Conservation (phyloP, 2,329 filamentous ascomycete species). For the Calonectria leucothoes region DNA sequence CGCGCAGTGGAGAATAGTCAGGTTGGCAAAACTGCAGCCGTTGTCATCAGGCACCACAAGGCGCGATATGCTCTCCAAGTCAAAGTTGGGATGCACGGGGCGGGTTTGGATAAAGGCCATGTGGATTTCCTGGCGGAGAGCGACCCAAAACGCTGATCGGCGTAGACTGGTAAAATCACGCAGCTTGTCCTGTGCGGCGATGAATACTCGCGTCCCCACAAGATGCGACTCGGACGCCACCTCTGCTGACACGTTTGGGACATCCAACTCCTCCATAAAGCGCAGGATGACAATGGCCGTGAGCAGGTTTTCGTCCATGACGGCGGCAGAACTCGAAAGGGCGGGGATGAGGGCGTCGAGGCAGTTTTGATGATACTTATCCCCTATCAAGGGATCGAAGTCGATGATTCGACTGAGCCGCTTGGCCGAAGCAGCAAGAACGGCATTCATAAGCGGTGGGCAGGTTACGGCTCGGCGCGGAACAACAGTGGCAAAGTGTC, state of each 20-base stretch:
- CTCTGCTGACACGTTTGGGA: constrained; percentile 30
- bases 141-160: constrained; percentile 44
- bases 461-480: constrained; percentile 41
- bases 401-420: constrained; percentile 34
- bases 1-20: constrained; percentile 43
- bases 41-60: constrained; percentile 38
- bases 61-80: constrained; percentile 33
- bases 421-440: constrained; percentile 44
- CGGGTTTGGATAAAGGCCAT: constrained; percentile 46
- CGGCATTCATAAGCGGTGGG: constrained; percentile 43
- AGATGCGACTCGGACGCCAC: constrained; percentile 40
- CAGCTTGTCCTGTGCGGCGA: constrained; percentile 43
- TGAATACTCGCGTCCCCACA: constrained; percentile 43
- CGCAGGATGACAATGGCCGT: constrained; percentile 46
- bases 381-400: constrained; percentile 38
- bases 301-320: constrained; percentile 45
- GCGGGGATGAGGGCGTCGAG: constrained; percentile 43
- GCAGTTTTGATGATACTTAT: constrained; percentile 43
- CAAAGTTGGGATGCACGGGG: constrained; percentile 42
- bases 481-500: constrained; percentile 44
- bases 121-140: constrained; percentile 44
- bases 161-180: constrained; percentile 43
- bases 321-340: constrained; percentile 37
- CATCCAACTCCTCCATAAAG: constrained; percentile 44
- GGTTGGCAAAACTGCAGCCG: constrained; percentile 41